These are phyloP conservation scores for Hordeum marinum DNA, from an alignment of 176 grass and related monocot genomes.

Conservation along the genomic window DNA sequence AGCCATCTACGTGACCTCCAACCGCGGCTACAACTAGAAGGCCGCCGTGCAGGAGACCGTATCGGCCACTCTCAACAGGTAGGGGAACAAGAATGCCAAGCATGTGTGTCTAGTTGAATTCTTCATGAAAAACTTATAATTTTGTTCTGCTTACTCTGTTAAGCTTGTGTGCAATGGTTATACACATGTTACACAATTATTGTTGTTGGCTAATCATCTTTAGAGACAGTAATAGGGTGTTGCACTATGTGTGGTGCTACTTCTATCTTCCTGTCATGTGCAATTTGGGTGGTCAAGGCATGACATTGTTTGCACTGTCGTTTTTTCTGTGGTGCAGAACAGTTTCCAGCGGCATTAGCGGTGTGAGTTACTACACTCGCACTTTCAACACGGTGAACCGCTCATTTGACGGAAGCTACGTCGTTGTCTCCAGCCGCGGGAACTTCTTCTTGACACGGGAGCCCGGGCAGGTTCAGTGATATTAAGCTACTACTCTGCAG, in stretches of 20 bases:
- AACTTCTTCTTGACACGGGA: conserved; percentile 99
- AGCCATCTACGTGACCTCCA: conserved; percentile 98
- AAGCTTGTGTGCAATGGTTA: too few relatives aligned
- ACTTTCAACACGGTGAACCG: conserved; percentile 94
- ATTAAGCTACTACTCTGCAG: neutral
- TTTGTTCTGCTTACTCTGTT: too few relatives aligned
- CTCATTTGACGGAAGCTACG: conserved; percentile 82
- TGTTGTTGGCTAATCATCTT: too few relatives aligned
- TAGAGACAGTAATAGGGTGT: too few relatives aligned
- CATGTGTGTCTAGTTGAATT: too few relatives aligned
- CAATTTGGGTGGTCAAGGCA: neutral
- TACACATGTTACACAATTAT: too few relatives aligned
- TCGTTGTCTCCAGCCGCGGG: conserved; percentile 86
- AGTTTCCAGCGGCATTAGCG: conserved; percentile 98
- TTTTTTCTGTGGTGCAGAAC: conserved; percentile 71
- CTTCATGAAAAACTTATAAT: too few relatives aligned
- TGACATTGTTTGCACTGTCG: neutral
- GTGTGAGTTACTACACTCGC: conserved; percentile 94
- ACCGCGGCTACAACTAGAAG: conserved; percentile 98
- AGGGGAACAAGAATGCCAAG: neutral
- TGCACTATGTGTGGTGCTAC: neutral
- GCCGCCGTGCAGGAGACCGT: conserved; percentile 97
- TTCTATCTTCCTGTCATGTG: neutral
- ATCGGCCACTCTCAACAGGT: conserved; percentile 95
- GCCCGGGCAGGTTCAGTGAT: conserved; percentile 63